phyloP scores from a whole-genome alignment of 352 stramenopile genomes.

The Globisporangium lucens region DNA sequence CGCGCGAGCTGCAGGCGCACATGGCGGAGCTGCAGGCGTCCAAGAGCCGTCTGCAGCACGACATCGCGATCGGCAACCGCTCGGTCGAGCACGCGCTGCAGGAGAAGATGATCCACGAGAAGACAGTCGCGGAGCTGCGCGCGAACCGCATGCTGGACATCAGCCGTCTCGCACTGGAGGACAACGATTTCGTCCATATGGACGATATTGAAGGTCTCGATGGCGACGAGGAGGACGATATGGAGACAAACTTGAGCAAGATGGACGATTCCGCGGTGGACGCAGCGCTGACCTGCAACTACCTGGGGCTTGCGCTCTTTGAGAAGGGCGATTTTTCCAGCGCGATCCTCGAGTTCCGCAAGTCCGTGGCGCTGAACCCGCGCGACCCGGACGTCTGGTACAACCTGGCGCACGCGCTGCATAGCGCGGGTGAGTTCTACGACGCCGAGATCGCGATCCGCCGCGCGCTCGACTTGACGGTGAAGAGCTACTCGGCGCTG shows the following conservation, averaged over 20 bases:
- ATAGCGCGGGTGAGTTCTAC: constrained; percentile 47
- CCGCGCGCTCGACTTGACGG: constrained; percentile 44
- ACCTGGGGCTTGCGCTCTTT: constrained; percentile 63
- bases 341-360: constrained; percentile 66
- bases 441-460: constrained; percentile 70
- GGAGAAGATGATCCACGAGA: constrained; percentile 33
- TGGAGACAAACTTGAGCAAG: constrained; percentile 14
- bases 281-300: constrained; percentile 67
- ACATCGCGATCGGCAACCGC: constrained; percentile 46
- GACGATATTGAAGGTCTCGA: constrained; percentile 35
- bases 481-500: constrained; percentile 61
- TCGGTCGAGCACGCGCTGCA: constrained; percentile 39
- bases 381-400: constrained; percentile 75
- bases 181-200: constrained; percentile 27
- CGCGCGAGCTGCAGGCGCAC: constrained; percentile 65
- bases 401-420: constrained; percentile 63
- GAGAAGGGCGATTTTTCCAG: constrained; percentile 61
- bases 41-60: constrained; percentile 52
- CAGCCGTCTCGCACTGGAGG: constrained; percentile 46
- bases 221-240: constrained; percentile 24
- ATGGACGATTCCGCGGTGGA: constrained; percentile 57
- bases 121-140: constrained; percentile 37
- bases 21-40: constrained; percentile 55
- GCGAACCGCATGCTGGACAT: constrained; percentile 68
- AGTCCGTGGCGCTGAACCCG: constrained; percentile 63